These are phyloP conservation scores for Purpureocillium takamizusanense DNA, from an alignment of 2,329 filamentous ascomycete genomes.

Conservation along the genomic window DNA sequence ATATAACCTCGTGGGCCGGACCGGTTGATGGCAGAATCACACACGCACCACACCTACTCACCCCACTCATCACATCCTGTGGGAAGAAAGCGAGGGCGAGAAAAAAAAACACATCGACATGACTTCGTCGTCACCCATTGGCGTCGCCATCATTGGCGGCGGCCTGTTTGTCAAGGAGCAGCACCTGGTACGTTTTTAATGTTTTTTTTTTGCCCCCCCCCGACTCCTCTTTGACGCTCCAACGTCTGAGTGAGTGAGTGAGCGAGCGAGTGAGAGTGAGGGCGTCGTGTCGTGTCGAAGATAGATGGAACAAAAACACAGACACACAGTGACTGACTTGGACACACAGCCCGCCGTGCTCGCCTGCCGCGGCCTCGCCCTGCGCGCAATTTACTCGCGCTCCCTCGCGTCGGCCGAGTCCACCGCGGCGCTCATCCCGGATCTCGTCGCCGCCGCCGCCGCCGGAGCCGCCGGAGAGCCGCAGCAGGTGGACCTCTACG, in stretches of 20 bases:
- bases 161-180: conserved; percentile 54
- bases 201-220: too few species aligned
- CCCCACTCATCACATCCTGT: too few species aligned
- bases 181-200: conserved; percentile 43
- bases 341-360: conserved; percentile 45
- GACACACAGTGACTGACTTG: background rate
- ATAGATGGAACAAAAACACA: background rate
- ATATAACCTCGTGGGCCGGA: too few species aligned
- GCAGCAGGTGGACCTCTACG: conserved; percentile 39
- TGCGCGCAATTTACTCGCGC: conserved; percentile 61
- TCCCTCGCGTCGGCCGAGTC: conserved; percentile 46
- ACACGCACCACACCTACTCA: too few species aligned
- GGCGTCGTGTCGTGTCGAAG: too few species aligned
- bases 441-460: conserved; percentile 9
- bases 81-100: too few species aligned
- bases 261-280: too few species aligned
- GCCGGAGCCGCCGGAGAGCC: conserved; percentile 6
- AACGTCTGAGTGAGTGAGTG: too few species aligned
- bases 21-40: too few species aligned
- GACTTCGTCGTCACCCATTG: conserved; percentile 25
- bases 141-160: conserved; percentile 53
- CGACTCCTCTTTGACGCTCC: background rate
- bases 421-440: conserved; percentile 28
- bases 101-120: background rate
- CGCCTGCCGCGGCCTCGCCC: conserved; percentile 35